Percentiles rank a stretch among this genome's conserved stretches.
Evolutionary conservation across 257 asterid genomes (phyloP).

Genomic region (Hygrophila difformis): DNA sequence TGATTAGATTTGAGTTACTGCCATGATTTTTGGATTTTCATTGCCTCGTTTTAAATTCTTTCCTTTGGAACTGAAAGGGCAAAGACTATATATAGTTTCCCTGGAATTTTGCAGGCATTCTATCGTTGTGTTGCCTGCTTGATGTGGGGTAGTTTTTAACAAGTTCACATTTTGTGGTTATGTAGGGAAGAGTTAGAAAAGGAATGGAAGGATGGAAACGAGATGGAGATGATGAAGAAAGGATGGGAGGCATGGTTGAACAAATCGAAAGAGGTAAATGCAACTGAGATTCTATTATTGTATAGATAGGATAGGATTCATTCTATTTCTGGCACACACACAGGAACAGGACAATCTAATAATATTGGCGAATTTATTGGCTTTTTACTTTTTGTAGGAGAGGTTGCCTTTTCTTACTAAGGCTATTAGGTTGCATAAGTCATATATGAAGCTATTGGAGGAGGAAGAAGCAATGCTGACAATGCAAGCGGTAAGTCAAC

Average conservation of each 20-base stretch:
- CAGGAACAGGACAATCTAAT: neutral
- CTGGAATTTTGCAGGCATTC: too few relatives aligned
- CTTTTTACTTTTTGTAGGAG: slow-evolving; percentile 17
- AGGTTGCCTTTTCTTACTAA: slow-evolving; percentile 31
- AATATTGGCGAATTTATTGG: slow-evolving; percentile 1
- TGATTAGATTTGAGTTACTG: too few relatives aligned
- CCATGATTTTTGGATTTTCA: neutral
- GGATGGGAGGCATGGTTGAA: slow-evolving; percentile 48
- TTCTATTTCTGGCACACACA: neutral
- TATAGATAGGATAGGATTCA: neutral
- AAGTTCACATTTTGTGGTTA: slow-evolving; percentile 17
- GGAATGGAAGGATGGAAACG: slow-evolving; percentile 26
- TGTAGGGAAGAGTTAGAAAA: slow-evolving; percentile 47
- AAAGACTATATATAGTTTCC: too few relatives aligned
- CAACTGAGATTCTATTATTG: neutral
- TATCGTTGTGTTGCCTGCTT: too few relatives aligned
- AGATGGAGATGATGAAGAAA: slow-evolving; percentile 34
- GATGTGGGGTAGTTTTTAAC: too few relatives aligned
- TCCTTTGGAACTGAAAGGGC: too few relatives aligned
- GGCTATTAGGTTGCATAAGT: slow-evolving; percentile 31
- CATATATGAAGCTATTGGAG: slow-evolving; percentile 25
- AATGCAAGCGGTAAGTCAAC: slow-evolving; percentile 23
- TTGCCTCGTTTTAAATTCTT: too few relatives aligned
- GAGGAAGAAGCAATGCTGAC: slow-evolving; percentile 27
- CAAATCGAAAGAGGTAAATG: slow-evolving; percentile 37